These are phyloP conservation scores for Bigelowiella natans DNA, from an alignment of 78 protist species.

Conservation along the genomic window DNA sequence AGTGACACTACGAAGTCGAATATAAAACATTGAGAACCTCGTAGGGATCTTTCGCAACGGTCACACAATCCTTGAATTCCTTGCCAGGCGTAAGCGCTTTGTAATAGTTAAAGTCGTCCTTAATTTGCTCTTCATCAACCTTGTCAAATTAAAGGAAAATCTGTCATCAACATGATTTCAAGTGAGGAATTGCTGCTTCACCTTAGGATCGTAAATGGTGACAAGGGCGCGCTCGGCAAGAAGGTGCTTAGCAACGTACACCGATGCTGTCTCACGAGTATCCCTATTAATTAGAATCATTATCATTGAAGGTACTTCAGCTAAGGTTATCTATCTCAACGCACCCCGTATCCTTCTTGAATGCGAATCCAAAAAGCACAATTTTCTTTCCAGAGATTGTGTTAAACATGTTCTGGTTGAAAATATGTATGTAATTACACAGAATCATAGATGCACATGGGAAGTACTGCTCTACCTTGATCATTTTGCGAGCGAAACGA, in stretches of 20 bases:
- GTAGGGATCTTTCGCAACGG: background rate
- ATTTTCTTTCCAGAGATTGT: constrained; percentile 68
- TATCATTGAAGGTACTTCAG: too few relatives aligned
- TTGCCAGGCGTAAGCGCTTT: background rate
- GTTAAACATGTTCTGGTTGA: constrained; percentile 55
- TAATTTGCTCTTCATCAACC: background rate
- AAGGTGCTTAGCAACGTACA: constrained; percentile 43
- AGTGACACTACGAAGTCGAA: too few relatives aligned
- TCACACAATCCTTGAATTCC: background rate
- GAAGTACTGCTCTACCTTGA: background rate
- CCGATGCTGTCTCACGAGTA: constrained; percentile 70
- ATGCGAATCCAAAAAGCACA: constrained; percentile 75
- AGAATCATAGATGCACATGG: background rate
- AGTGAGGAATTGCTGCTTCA: background rate
- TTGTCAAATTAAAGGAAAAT: background rate
- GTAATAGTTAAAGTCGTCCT: background rate
- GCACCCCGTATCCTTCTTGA: constrained; percentile 82
- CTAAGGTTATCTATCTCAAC: background rate
- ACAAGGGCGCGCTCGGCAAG: constrained; percentile 72
- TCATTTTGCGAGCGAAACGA: constrained; percentile 61
- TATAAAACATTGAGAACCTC: background rate
- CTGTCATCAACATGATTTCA: background rate
- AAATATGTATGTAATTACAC: background rate
- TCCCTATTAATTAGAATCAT: too few relatives aligned
- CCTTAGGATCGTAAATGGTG: constrained; percentile 86